A percentile compares a stretch with the other conserved stretches of the same genome.
Evolutionary conservation across 306 rosid genomes (phyloP).

Genomic region (Argentina anserina): DNA sequence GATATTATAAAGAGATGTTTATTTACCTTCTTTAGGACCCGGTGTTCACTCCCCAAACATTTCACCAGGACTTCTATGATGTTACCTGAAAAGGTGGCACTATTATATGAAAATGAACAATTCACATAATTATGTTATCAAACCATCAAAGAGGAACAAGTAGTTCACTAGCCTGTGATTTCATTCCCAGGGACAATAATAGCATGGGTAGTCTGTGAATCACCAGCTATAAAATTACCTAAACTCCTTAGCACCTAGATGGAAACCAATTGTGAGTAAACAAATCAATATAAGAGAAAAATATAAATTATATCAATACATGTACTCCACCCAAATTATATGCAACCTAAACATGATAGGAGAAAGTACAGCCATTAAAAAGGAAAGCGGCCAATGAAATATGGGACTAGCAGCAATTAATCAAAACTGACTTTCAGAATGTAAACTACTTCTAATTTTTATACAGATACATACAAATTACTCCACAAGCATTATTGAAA

Average conservation of each 20-base stretch:
- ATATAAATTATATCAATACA: conserved; percentile 5
- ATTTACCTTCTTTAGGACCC: conserved; percentile 81
- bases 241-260: conserved; percentile 79
- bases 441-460: neutral
- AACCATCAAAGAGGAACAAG: conserved; percentile 20
- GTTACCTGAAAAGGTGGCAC: conserved; percentile 50
- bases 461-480: neutral
- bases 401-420: neutral
- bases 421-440: neutral
- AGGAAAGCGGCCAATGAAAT: neutral
- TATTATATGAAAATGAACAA: neutral
- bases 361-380: neutral
- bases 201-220: conserved; percentile 48
- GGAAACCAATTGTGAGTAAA: conserved; percentile 31
- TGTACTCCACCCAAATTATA: neutral
- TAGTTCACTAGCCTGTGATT: conserved; percentile 63
- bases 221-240: conserved; percentile 91
- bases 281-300: conserved; percentile 16
- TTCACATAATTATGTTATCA: neutral
- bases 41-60: conserved; percentile 83
- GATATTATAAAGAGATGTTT: conserved; percentile 13
- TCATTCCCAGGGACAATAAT: conserved; percentile 68
- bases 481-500: conserved; percentile 1
- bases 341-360: neutral
- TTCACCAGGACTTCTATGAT: conserved; percentile 61